Percentiles rank a stretch among this genome's conserved stretches.
These are phyloP conservation scores for Papiliotrema terrestris DNA, from an alignment of 1,284 basidiomycete species.

Conservation along the genomic window DNA sequence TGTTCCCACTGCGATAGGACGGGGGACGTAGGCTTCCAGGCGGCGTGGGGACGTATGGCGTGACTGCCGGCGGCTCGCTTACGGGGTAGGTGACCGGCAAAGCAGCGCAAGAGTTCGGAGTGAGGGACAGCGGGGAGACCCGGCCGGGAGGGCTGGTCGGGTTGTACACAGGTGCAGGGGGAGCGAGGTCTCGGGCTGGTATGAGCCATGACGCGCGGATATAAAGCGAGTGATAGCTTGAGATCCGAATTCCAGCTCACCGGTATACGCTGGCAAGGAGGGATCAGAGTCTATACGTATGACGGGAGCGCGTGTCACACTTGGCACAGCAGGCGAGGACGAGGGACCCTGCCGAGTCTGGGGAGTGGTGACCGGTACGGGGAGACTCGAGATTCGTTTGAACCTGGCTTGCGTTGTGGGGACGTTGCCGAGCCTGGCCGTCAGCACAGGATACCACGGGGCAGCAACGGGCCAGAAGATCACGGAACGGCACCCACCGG, in stretches of 20 bases:
- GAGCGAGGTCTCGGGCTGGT: not conserved
- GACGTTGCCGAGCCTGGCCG: too few species aligned
- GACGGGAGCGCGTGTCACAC: not conserved
- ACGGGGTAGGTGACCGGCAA: not conserved
- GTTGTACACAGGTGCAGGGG: slow-evolving; percentile 2
- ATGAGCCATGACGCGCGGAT: not conserved
- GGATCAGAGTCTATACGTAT: not conserved
- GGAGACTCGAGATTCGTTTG: not conserved
- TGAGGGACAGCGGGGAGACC: not conserved
- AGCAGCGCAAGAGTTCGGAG: not conserved
- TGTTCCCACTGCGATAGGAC: not conserved
- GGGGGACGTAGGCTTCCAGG: not conserved
- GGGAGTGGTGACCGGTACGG: not conserved
- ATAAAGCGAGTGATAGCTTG: not conserved
- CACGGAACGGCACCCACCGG: too few species aligned
- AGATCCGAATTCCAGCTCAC: not conserved
- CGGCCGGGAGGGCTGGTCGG: not conserved
- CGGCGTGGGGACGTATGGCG: not conserved
- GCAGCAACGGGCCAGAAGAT: too few species aligned
- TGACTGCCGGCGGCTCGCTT: not conserved
- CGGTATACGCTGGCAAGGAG: not conserved
- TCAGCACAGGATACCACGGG: too few species aligned
- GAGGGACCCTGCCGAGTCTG: not conserved
- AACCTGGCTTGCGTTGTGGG: not conserved
- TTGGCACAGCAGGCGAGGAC: not conserved